Base-by-base conservation (phyloP, 139 green algal species). In the Closterium sp. region DNA sequence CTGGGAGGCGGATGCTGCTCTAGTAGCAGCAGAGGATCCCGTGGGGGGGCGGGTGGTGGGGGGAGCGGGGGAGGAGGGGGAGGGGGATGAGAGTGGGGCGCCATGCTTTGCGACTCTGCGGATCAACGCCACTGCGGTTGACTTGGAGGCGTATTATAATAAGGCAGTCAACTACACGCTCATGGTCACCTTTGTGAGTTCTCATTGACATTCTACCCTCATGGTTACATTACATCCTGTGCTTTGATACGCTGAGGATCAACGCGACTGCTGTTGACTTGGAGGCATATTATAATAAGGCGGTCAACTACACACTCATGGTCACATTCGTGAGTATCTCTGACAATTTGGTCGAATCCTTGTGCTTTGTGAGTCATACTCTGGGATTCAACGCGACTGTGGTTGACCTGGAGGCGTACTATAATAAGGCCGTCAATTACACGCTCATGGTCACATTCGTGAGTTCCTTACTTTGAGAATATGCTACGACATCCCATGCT, bases 291-390 rank as follows among this genome's bases (percentile, higher is more conserved):
- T 97, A 96, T 62, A 94, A 92, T 70, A 98, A 98, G 94, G 96
- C 95, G 19, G 89, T 97, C 32, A 97, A 97, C 34, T 98, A 98
- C 95, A 97, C 96, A 10, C 91, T 97, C 28, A 95, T 97, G 92
- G 91, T 97, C 32, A 96, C 95, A 2, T 93, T 93, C 32, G 92
- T 94, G 92, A 62, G 42, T n/a, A n/a, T n/a, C n/a, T n/a, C n/a
- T n/a, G n/a, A n/a, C n/a, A n/a, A n/a, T n/a, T n/a, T n/a, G n/a
- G n/a, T n/a, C n/a, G n/a, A n/a, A n/a, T n/a, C n/a, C n/a, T n/a
- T 6, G 19, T 94, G 91, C 89, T 94, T 94, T 89, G 42, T 42
- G 9, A n/a, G n/a, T n/a, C n/a, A n/a, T n/a, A 17, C 42, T 28
- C 86, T 98, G 29, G 22, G 92, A 10, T 73, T 98, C 32, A 70